Percentiles rank a stretch among this genome's conserved stretches.
Evolutionary conservation across 805 yeast species (phyloP).

Genomic region (Jamesozyma hellenica): DNA sequence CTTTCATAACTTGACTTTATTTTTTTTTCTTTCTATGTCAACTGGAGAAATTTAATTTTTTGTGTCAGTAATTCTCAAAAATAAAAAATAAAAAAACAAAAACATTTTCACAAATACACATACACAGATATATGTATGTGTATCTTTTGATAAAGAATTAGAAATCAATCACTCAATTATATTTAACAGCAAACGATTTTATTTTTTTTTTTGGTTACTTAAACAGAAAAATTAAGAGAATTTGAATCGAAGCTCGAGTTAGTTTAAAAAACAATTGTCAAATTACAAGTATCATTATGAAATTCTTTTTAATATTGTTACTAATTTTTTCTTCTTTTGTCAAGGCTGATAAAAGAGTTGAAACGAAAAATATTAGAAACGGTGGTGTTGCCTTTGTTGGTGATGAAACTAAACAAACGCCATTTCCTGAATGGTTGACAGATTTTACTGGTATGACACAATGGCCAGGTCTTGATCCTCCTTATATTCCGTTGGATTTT

Average conservation of each 20-base stretch:
- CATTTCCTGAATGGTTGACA: slow-evolving; percentile 72
- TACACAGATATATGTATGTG: no score
- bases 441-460: slow-evolving; percentile 59
- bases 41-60: neutral
- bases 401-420: slow-evolving; percentile 24
- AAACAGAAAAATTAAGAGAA: no score
- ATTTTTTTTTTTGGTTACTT: no score
- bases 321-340: neutral
- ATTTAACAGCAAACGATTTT: no score
- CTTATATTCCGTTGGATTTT: slow-evolving; percentile 72
- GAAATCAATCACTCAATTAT: no score
- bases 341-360: neutral
- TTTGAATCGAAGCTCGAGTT: no score
- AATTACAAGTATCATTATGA: no score
- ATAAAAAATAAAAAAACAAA: no score
- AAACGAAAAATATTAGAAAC: neutral
- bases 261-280: no score
- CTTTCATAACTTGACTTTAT: no score
- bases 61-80: slow-evolving; percentile 1
- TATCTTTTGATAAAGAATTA: no score
- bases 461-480: slow-evolving; percentile 88
- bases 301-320: neutral
- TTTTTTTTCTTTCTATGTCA: neutral
- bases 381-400: slow-evolving; percentile 8
- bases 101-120: no score